Base-by-base conservation (phyloP, 2,329 filamentous ascomycete species). In the Ambrosiella beaveri region DNA sequence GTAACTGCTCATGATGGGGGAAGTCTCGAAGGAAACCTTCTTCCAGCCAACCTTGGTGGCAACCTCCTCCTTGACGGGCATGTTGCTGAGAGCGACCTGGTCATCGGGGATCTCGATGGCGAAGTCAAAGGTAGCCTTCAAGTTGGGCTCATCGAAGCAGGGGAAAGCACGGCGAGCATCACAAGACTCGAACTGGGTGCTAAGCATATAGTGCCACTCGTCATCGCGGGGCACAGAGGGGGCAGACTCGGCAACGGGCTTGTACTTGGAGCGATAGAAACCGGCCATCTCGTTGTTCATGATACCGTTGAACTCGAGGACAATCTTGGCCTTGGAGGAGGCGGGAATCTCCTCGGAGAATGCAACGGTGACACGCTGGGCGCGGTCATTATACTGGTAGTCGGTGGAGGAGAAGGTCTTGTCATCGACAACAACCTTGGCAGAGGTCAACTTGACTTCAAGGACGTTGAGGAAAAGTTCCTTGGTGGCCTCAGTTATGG, bases 141-240 rank as follows among this genome's bases (percentile, higher is more conserved):
- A 78, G 66, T 95, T 95, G 47, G 93, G 93, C 73, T 98, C 93
- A 67, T 98, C 93, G 67, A 97, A 97, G 74, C 93, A 98, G 53
- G 93, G 93, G 72, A 98, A 96, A 7, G 93, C 91, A 64, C 90
- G 80, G 63, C 93, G 85, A 62, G 93, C 93, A 71, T 98, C 93
- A 66, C 89, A 95, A 51, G 90, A 85, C 75, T 98, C 93, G 67
- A 98, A 98, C 69, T 98, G 93, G 54, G 93, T 98, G 74, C 88
- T 95, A 70, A 95, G 75, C 86, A 91, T 90, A 67, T 79, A 79
- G 69, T 81, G 79, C 67, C 76, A 80, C 65, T 82, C 76, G 52
- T 76, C 75, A 63, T 84, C 88, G 66, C 77, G 85, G 36, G 89
- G 86, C 1, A 95, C 89, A 11, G 87, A 89, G 47, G 82, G 74